Evolutionary conservation across 1,284 basidiomycete genomes (phyloP).

Genomic region (Volvariella volvacea): DNA sequence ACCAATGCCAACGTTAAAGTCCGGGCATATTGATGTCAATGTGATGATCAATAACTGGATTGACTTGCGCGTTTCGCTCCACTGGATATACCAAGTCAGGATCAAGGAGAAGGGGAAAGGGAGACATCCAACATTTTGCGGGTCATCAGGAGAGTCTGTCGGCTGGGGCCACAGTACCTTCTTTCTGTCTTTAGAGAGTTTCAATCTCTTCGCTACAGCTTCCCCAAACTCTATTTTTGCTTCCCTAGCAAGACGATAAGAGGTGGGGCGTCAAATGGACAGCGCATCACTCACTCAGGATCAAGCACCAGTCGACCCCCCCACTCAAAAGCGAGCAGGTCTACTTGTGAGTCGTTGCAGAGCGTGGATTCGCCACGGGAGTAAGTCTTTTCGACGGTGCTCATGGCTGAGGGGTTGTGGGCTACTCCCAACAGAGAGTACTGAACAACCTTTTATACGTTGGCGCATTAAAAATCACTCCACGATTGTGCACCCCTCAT

Average conservation of each 20-base stretch:
- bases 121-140: conserved; percentile 31
- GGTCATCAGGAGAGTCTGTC: conserved; percentile 45
- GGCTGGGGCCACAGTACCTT: conserved; percentile 50
- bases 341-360: conserved; percentile 1
- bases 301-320: conserved; percentile 59
- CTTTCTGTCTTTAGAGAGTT: conserved; percentile 39
- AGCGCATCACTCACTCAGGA: conserved; percentile 36
- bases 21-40: conserved; percentile 44
- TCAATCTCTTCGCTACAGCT: conserved; percentile 35
- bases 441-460: no score
- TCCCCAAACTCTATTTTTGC: conserved; percentile 38
- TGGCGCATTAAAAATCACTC: no score
- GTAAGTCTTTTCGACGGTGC: conserved; percentile 7
- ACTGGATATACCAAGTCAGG: conserved; percentile 12
- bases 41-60: conserved; percentile 44
- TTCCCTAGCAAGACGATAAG: neutral
- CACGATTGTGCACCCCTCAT: no score
- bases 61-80: conserved; percentile 29
- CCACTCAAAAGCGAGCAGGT: conserved; percentile 35
- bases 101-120: neutral
- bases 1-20: conserved; percentile 47
- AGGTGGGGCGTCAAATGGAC: neutral
- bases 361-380: neutral
- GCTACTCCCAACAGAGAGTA: no score
- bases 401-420: neutral